A percentile compares a stretch with the other conserved stretches of the same genome.
Conservation (phyloP, 192 early-diverging fungal species). For the Mortierella hygrophila region DNA sequence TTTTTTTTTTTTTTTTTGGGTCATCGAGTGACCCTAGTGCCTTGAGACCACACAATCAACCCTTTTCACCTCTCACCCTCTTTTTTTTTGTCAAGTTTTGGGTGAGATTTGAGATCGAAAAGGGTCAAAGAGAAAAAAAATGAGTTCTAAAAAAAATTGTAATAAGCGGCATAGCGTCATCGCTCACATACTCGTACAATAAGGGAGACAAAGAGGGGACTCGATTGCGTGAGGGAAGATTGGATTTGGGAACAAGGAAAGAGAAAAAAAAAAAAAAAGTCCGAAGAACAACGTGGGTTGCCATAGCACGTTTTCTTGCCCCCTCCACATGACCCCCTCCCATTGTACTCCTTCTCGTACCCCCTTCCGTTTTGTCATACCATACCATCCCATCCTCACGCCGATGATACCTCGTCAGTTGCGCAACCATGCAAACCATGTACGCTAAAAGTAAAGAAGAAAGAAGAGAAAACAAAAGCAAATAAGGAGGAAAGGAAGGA, state of each 20-base stretch:
- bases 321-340: not conserved
- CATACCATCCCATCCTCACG: not conserved
- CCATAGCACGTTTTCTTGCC: not conserved
- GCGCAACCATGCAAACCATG: not conserved
- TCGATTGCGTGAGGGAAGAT: not conserved
- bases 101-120: too few species aligned
- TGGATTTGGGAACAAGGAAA: not conserved
- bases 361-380: not conserved
- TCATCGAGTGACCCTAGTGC: not conserved
- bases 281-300: slow-evolving; percentile 4
- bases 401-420: not conserved
- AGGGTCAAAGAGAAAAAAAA: not conserved
- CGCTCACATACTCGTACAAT: not conserved
- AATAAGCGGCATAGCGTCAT: slow-evolving; percentile 2
- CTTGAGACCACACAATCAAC: too few species aligned
- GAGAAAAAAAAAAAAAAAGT: not conserved
- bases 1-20: too few species aligned
- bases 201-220: not conserved
- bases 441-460: not conserved
- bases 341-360: not conserved
- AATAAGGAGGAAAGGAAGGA: not conserved
- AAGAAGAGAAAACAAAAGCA: not conserved
- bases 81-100: too few species aligned
- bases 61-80: too few species aligned
- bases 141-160: not conserved